Conservation (phyloP, 768 basidiomycete species). For the Filobasidium wieringae region DNA sequence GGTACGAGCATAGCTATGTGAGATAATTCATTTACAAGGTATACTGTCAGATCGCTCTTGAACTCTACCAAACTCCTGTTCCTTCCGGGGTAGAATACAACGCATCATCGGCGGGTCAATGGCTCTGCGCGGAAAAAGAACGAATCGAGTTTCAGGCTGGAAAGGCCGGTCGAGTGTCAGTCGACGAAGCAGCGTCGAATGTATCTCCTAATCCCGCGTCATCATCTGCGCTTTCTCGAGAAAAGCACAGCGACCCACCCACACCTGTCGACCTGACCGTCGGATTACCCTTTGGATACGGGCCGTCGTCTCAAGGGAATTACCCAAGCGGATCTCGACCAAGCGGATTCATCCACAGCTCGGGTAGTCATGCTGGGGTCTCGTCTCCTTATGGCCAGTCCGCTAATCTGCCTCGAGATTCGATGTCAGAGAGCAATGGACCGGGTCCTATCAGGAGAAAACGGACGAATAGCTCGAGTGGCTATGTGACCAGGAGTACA, state of each 20-base stretch:
- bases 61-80: slow-evolving; percentile 20
- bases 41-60: slow-evolving; percentile 23
- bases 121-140: slow-evolving; percentile 29
- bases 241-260: background rate
- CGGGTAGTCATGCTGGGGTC: no score
- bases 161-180: slow-evolving; percentile 18
- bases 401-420: background rate
- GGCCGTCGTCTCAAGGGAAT: slow-evolving; percentile 24
- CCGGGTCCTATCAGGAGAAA: slow-evolving; percentile 3
- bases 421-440: background rate
- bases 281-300: no score
- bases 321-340: slow-evolving; percentile 24
- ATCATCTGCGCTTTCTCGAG: slow-evolving; percentile 7
- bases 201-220: no score
- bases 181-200: no score
- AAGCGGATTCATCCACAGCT: no score
- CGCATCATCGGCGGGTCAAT: slow-evolving; percentile 21
- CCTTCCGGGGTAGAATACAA: slow-evolving; percentile 13
- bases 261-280: no score
- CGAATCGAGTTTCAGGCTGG: slow-evolving; percentile 17
- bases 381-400: background rate
- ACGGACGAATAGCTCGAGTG: background rate
- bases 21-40: background rate
- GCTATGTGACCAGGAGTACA: background rate
- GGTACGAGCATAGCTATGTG: background rate